These are phyloP conservation scores for Peronospora tabacina DNA, from an alignment of 352 stramenopile genomes.

Conservation along the genomic window DNA sequence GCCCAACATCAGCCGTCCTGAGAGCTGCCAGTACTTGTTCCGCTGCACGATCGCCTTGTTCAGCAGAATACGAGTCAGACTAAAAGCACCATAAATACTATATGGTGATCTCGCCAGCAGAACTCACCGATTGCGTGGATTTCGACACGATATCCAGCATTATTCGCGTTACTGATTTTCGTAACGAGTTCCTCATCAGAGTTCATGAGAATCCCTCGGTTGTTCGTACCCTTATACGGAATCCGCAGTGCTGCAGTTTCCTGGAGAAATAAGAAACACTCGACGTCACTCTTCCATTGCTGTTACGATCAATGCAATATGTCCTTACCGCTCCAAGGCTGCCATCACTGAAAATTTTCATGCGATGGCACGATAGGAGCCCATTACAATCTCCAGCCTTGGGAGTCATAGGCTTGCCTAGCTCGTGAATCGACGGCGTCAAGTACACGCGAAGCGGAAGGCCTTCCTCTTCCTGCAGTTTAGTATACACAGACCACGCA, in stretches of 20 bases:
- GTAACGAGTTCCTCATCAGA: conserved; percentile 48
- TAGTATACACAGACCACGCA: conserved; percentile 67
- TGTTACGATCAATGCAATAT: background rate
- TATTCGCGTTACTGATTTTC: conserved; percentile 53
- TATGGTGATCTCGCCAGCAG: background rate
- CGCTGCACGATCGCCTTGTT: conserved; percentile 52
- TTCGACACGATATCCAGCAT: conserved; percentile 68
- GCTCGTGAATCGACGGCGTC: conserved; percentile 61
- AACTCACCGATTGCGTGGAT: conserved; percentile 82
- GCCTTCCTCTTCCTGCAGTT: conserved; percentile 47
- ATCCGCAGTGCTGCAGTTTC: conserved; percentile 77
- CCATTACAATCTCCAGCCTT: conserved; percentile 34
- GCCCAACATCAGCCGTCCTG: conserved; percentile 35
- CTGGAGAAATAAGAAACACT: conserved; percentile 17
- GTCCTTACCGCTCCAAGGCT: conserved; percentile 67
- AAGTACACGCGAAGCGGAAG: conserved; percentile 76
- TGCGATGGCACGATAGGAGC: conserved; percentile 70
- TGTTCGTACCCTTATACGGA: conserved; percentile 54
- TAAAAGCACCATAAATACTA: conserved; percentile 1
- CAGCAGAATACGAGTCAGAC: background rate
- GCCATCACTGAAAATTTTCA: conserved; percentile 87
- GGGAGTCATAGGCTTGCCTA: conserved; percentile 37
- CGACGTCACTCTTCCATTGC: background rate
- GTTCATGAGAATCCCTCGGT: conserved; percentile 82
- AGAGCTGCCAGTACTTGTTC: conserved; percentile 72